These are phyloP conservation scores for Gymnopilus dilepis DNA, from an alignment of 768 basidiomycete species.

Conservation along the genomic window DNA sequence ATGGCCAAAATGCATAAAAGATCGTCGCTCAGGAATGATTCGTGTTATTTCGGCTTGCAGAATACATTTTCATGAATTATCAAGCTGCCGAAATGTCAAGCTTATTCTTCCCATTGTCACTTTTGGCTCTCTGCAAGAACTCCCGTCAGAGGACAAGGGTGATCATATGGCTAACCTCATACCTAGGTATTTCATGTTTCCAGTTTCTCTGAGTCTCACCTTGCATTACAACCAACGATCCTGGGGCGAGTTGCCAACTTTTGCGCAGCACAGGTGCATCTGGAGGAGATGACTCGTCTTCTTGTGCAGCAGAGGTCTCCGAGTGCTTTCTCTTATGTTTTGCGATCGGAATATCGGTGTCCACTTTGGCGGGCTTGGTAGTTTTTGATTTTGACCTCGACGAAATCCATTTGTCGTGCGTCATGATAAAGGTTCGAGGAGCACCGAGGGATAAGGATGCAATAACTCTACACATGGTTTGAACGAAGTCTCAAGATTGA, in stretches of 20 bases:
- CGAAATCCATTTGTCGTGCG: slow-evolving; percentile 21
- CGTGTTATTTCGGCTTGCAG: no score
- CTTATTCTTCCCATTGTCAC: slow-evolving; percentile 37
- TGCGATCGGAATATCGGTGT: not conserved
- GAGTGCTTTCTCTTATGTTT: not conserved
- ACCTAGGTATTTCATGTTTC: slow-evolving; percentile 41
- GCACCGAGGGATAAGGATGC: slow-evolving; percentile 37
- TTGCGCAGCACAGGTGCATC: slow-evolving; percentile 14
- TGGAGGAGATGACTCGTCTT: not conserved
- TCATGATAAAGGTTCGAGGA: slow-evolving; percentile 36
- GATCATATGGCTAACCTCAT: no score
- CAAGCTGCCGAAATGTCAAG: slow-evolving; percentile 36
- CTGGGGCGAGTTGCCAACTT: slow-evolving; percentile 30
- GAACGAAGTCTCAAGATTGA: not conserved
- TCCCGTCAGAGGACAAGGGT: not conserved
- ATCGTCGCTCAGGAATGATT: no score
- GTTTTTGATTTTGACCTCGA: not conserved
- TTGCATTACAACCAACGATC: slow-evolving; percentile 39
- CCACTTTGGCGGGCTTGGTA: slow-evolving; percentile 1
- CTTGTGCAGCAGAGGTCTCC: not conserved
- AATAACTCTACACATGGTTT: slow-evolving; percentile 29
- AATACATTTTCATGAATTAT: slow-evolving; percentile 11
- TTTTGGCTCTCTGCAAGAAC: slow-evolving; percentile 29
- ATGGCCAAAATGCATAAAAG: no score
- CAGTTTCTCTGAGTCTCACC: slow-evolving; percentile 37